phyloP scores from a whole-genome alignment of 2,329 filamentous ascomycete species.

The Neonectria magnoliae region DNA sequence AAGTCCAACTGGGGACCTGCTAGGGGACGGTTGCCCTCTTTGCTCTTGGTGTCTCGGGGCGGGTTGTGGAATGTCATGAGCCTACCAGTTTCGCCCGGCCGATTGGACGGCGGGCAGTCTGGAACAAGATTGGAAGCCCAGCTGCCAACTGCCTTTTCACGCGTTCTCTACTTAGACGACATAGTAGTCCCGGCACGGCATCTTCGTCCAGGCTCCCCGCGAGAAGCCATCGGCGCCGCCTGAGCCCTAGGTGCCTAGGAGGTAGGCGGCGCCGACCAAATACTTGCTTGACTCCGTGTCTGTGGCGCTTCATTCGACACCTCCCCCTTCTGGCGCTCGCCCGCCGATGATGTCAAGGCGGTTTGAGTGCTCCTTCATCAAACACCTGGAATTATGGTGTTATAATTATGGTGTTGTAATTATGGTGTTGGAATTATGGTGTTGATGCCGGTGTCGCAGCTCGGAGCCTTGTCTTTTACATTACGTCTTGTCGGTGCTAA shows the following conservation, averaged over 20 bases:
- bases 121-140: conserved; percentile 28
- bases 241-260: neutral
- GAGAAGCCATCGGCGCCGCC: neutral
- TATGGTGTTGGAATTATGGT: conserved; percentile 32
- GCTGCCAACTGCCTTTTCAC: conserved; percentile 1
- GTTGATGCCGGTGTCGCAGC: conserved; percentile 14
- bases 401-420: no score
- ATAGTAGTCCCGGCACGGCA: conserved; percentile 25
- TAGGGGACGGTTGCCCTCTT: neutral
- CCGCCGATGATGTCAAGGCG: conserved; percentile 10
- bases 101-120: conserved; percentile 29
- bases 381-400: conserved; percentile 31
- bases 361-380: conserved; percentile 28
- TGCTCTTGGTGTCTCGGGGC: neutral
- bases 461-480: neutral
- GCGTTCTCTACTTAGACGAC: conserved; percentile 2
- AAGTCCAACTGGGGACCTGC: neutral
- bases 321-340: conserved; percentile 16
- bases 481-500: conserved; percentile 17
- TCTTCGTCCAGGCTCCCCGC: conserved; percentile 12
- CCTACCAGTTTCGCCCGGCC: conserved; percentile 32
- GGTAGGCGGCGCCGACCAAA: neutral
- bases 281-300: neutral
- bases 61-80: conserved; percentile 3
- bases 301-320: conserved; percentile 16